Conservation (phyloP, 257 asterid genomes). For the Paraleonurus japonicus region DNA sequence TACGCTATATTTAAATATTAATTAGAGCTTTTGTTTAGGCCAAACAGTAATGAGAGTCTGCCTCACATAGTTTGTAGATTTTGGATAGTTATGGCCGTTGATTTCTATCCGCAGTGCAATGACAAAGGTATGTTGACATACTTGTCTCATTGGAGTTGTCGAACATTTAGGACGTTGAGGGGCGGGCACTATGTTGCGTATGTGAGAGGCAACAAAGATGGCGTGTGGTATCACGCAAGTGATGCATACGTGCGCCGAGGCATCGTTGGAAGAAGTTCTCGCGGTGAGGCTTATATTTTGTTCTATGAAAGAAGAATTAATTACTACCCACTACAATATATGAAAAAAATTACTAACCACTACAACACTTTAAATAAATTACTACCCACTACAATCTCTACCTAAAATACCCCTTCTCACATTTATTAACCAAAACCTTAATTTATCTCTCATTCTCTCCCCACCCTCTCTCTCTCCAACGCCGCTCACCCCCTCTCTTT, state of each 20-base stretch:
- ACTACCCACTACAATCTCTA: no score
- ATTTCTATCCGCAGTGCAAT: constrained; percentile 29
- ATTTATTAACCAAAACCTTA: no score
- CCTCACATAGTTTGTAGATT: neutral
- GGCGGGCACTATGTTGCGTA: constrained; percentile 88
- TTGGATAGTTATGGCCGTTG: neutral
- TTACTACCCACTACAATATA: no score
- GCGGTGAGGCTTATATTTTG: constrained; percentile 76
- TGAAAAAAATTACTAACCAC: no score
- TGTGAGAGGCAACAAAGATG: constrained; percentile 47
- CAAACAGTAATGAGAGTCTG: no score
- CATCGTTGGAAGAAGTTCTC: constrained; percentile 65
- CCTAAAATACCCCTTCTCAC: no score
- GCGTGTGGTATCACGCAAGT: constrained; percentile 70
- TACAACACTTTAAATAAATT: no score
- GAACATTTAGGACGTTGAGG: constrained; percentile 83
- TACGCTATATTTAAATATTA: neutral
- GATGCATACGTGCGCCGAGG: constrained; percentile 69
- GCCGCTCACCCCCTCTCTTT: no score
- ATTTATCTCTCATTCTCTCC: no score
- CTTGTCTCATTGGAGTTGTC: constrained; percentile 70
- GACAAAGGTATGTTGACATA: constrained; percentile 40
- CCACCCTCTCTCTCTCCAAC: no score
- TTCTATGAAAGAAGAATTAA: constrained; percentile 73
- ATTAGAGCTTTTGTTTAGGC: no score